Base-by-base conservation (phyloP, 371 early-diverging fungal species). In the Mucor plumbeus region DNA sequence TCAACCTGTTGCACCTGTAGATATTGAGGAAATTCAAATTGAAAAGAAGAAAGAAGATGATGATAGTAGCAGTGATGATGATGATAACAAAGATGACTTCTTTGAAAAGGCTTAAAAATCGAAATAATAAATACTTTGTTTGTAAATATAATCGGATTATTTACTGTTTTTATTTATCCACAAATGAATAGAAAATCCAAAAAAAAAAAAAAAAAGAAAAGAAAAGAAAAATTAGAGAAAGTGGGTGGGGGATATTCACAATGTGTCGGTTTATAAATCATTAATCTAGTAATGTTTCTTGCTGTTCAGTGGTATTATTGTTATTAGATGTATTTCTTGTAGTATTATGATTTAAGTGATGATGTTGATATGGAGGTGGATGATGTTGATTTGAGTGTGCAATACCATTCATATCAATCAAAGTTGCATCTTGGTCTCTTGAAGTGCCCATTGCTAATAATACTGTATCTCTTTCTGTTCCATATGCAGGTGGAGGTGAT, bases 401-500 rank as follows among this genome's bases (percentile, higher is more conserved):
- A 7, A 54, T 21, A 13, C 69, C 69, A 19, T 69, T 53, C 69
- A 69, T 63, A 53, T 69, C 64, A 58, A 69, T 69, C 54, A 69
- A 41, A 3, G 50, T 40, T 4, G 54, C 58, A 3, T 57, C 41
- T 9, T 56, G 55, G 1, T 57, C 41, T 35, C 55, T 14, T 7
- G 34, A 34, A 9, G 31, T 31, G n/a, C 55, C 55, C 55, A 55
- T 47, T 8, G 65, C 70, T 26, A 70, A 65, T 31, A 88, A 70
- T 17, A 88, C 65, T 0, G 87, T 80, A 54, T 78, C 88, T 38
- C 77, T 74, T 64, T 87, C 88, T 3, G 70, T 67, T 3, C 88
- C 88, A 67, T 88, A 88, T 13, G 88, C 86, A 6, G 88, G 88
- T 15, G 93, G 92, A n/a, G 93, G 93, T 17, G 82, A 77, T 33